Evolutionary conservation across 2,329 filamentous ascomycete genomes (phyloP), one percentile per base, ranked within the genome.

Genomic region (Fusarium sp.): DNA sequence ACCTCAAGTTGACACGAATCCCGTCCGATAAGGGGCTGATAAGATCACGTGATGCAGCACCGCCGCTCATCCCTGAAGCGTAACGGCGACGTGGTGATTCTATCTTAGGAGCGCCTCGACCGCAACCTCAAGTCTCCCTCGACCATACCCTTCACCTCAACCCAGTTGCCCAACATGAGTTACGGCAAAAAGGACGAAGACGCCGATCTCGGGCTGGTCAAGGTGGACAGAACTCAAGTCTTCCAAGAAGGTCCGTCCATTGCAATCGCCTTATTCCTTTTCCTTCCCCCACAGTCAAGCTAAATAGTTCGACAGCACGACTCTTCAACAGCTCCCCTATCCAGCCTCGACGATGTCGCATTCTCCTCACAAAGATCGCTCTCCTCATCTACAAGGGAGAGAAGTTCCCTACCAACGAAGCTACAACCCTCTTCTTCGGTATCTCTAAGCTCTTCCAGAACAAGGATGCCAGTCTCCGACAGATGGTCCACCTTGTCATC

Each of bases 161-260:
- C 72, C 74, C 73, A 75, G 74, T 74, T 76, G 81, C 82, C 82
- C 83, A 89, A 73, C 77, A 97, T 97, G 94, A 96, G 91, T 83
- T 97, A 96, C 88, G 91, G 95, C 85, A 99, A 99, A 85, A 98
- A 97, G 87, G 95, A 99, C 82, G 96, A 98, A 87, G 96, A 99
- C 85, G 93, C 91, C 78, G 95, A 97, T 79, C 88, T 91, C 79
- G 91, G 92, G 78, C 88, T 98, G 84, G 91, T 98, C 86, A 97
- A 95, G 87, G 93, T 98, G 76, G 96, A 99, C 84, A 91, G 96
- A 77, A 97, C 95, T 58, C 94, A 95, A 75, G 96, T 99, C 71
- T 98, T 98, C 81, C 96, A 98, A 85, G 96, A 99, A 91, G 96
- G 96, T 97, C 82, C 78, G 84, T 74, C 51, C 49, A 72, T 67